Conservation (phyloP, 106 monocot genomes). For the Iris macrosiphon region DNA sequence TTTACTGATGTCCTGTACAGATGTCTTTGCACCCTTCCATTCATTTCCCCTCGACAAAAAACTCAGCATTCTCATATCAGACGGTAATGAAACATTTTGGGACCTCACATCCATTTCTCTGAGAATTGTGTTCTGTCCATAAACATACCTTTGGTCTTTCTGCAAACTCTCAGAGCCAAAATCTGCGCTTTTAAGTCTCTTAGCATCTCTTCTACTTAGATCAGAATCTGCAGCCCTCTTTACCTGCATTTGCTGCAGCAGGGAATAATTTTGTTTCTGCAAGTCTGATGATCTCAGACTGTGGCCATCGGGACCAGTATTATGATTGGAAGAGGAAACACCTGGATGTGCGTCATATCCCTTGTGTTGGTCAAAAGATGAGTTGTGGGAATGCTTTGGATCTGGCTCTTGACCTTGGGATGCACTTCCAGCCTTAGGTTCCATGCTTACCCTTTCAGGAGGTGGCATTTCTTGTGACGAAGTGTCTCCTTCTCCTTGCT, state of each 20-base stretch:
- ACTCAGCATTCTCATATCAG: slow-evolving; percentile 43
- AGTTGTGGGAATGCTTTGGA: slow-evolving; percentile 13
- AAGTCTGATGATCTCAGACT: slow-evolving; percentile 13
- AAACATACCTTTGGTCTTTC: slow-evolving; percentile 17
- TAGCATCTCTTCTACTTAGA: slow-evolving; percentile 28
- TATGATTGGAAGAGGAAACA: slow-evolving; percentile 15
- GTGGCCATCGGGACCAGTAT: slow-evolving; percentile 12
- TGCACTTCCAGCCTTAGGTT: slow-evolving; percentile 10
- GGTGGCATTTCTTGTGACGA: slow-evolving; percentile 20
- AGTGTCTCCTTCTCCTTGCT: slow-evolving; percentile 16
- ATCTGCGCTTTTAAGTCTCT: slow-evolving; percentile 47
- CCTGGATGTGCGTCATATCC: slow-evolving; percentile 15
- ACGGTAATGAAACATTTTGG: slow-evolving; percentile 20
- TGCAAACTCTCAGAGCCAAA: slow-evolving; percentile 24
- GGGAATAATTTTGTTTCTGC: slow-evolving; percentile 53
- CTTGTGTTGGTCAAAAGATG: slow-evolving; percentile 5
- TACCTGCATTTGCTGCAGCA: slow-evolving; percentile 73
- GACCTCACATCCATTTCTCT: slow-evolving; percentile 26
- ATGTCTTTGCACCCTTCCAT: slow-evolving; percentile 12
- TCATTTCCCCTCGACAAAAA: slow-evolving; percentile 38
- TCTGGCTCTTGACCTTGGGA: slow-evolving; percentile 28
- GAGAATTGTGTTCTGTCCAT: slow-evolving; percentile 18
- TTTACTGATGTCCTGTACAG: slow-evolving; percentile 9
- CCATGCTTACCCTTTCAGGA: slow-evolving; percentile 14
- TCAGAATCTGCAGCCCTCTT: slow-evolving; percentile 49